Percentiles rank a stretch among this genome's conserved stretches.
phyloP scores from a whole-genome alignment of 768 basidiomycete species.

The Pleurotus djamor region DNA sequence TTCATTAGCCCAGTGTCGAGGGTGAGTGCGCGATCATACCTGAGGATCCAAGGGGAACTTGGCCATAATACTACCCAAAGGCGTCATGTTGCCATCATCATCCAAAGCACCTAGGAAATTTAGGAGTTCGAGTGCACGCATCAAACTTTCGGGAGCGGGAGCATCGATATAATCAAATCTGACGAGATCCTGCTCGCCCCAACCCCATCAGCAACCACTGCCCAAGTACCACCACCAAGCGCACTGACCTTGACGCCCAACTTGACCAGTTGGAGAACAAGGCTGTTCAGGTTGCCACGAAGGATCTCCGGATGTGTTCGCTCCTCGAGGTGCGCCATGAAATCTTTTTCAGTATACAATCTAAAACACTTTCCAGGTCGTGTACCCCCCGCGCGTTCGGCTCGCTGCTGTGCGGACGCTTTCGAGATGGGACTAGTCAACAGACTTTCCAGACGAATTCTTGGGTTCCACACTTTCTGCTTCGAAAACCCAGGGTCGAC shows the following conservation, averaged over 20 bases:
- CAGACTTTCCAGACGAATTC: conserved; percentile 92
- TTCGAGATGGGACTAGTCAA: conserved; percentile 97
- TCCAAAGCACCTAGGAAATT: conserved; percentile 92
- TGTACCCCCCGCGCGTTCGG: conserved; percentile 95
- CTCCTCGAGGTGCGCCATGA: conserved; percentile 92
- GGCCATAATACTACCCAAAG: conserved; percentile 89
- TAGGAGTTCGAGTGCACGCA: conserved; percentile 92
- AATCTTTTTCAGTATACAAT: conserved; percentile 95
- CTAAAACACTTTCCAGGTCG: conserved; percentile 97
- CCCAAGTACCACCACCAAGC: conserved; percentile 1
- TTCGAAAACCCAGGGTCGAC: conserved; percentile 98
- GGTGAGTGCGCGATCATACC: conserved; percentile 33
- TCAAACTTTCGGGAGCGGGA: conserved; percentile 93
- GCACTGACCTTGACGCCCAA: conserved; percentile 76
- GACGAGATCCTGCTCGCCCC: conserved; percentile 77
- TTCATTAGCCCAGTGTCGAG: background rate
- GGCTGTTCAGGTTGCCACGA: conserved; percentile 89
- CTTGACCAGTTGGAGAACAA: conserved; percentile 91
- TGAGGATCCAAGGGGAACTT: conserved; percentile 99
- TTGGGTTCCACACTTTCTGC: conserved; percentile 97
- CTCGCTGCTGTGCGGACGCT: conserved; percentile 93
- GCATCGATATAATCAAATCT: conserved; percentile 89
- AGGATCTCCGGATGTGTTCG: conserved; percentile 98
- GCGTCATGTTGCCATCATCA: conserved; percentile 88
- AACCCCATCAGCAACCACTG: background rate